These are phyloP conservation scores for Casuarina glauca DNA, from an alignment of 306 rosid species.

Conservation along the genomic window DNA sequence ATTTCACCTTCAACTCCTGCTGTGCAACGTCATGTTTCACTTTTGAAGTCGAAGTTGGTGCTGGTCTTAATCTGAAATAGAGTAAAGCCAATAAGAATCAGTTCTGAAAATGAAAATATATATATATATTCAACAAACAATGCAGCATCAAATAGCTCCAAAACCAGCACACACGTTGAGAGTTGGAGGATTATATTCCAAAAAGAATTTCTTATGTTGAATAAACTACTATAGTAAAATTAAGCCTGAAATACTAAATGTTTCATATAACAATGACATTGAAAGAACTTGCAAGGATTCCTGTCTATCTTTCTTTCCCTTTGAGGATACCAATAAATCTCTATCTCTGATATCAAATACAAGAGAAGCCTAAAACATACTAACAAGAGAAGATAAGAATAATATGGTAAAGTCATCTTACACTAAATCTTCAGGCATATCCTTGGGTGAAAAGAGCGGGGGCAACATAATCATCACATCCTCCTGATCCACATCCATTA, in stretches of 20 bases:
- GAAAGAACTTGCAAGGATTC: not conserved
- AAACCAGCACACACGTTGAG: not conserved
- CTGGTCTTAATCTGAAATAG: slow-evolving; percentile 63
- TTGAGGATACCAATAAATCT: not conserved
- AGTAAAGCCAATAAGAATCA: slow-evolving; percentile 17
- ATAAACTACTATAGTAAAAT: not conserved
- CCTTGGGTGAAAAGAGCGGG: slow-evolving; percentile 70
- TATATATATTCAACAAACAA: not conserved
- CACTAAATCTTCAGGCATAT: slow-evolving; percentile 81
- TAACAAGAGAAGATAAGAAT: slow-evolving; percentile 16
- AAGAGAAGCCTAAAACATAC: not conserved
- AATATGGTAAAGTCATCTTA: slow-evolving; percentile 38
- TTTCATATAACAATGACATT: not conserved
- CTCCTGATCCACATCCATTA: slow-evolving; percentile 65
- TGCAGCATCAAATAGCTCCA: not conserved
- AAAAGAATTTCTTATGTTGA: not conserved
- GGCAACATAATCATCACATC: slow-evolving; percentile 84
- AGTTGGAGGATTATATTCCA: not conserved
- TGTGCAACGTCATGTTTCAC: slow-evolving; percentile 56
- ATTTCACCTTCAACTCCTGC: slow-evolving; percentile 57
- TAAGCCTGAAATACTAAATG: not conserved
- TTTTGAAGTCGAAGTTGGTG: slow-evolving; percentile 37
- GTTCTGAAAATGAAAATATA: not conserved
- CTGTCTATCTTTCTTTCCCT: not conserved
- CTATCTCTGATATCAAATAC: not conserved